phyloP scores from a whole-genome alignment of 805 yeast species.

The Starmerella vaccinii region DNA sequence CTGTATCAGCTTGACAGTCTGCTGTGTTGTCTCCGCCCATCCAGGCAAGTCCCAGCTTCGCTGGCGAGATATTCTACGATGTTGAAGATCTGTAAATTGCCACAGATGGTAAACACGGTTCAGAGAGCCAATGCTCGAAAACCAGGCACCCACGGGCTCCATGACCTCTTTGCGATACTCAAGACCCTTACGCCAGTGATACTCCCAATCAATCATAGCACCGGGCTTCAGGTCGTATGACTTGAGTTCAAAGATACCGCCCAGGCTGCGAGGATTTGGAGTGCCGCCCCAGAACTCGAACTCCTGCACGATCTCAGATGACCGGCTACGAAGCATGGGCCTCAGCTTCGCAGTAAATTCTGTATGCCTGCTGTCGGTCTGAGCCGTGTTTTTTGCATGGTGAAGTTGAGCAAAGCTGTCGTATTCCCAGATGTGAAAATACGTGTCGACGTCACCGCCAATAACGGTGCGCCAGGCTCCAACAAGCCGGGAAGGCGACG shows the following conservation, averaged over 20 bases:
- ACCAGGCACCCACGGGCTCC: constrained; percentile 42
- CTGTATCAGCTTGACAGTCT: constrained; percentile 34
- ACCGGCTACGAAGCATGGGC: constrained; percentile 30
- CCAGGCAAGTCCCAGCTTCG: constrained; percentile 38
- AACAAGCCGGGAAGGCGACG: constrained; percentile 34
- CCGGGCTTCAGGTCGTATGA: constrained; percentile 35
- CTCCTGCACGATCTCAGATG: constrained; percentile 34
- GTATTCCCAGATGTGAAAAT: constrained; percentile 37
- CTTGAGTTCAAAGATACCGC: constrained; percentile 37
- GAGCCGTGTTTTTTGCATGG: constrained; percentile 31
- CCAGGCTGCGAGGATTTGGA: constrained; percentile 34
- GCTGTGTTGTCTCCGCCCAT: constrained; percentile 39
- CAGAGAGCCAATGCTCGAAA: constrained; percentile 34
- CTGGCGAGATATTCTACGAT: constrained; percentile 34
- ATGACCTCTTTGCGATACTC: constrained; percentile 38
- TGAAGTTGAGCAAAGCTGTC: constrained; percentile 36
- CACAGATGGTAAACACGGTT: constrained; percentile 37
- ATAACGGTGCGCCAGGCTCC: constrained; percentile 37
- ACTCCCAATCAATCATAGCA: constrained; percentile 36
- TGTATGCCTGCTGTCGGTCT: constrained; percentile 20
- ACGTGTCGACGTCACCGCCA: constrained; percentile 35
- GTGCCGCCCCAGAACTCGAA: constrained; percentile 40
- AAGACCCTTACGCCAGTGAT: constrained; percentile 35
- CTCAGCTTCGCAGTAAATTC: constrained; percentile 29
- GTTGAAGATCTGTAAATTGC: constrained; percentile 39